A percentile compares a stretch with the other conserved stretches of the same genome.
These are phyloP conservation scores for Colletotrichum aenigma DNA, from an alignment of 2,329 filamentous ascomycete genomes.

Conservation along the genomic window DNA sequence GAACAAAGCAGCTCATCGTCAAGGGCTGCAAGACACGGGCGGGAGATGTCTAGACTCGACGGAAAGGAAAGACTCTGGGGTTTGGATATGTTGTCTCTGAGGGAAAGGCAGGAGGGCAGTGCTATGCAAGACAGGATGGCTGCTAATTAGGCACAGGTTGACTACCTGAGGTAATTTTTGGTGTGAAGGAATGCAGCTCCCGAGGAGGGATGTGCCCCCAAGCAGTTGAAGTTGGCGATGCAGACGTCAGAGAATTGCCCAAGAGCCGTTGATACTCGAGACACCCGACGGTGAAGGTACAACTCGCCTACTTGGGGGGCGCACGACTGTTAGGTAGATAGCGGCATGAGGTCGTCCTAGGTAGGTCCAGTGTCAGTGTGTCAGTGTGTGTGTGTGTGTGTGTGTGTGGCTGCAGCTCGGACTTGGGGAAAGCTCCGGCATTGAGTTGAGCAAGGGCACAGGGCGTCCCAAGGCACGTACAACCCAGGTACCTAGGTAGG, in stretches of 20 bases:
- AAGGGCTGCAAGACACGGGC: background rate
- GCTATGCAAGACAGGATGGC: background rate
- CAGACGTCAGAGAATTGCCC: background rate
- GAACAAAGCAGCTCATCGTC: conserved; percentile 12
- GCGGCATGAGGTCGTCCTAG: background rate
- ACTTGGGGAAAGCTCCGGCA: conserved; percentile 1
- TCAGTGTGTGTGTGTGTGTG: background rate
- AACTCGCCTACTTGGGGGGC: background rate
- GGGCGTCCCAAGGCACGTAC: background rate
- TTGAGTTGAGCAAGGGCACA: background rate
- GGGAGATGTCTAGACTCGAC: background rate
- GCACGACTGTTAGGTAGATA: background rate
- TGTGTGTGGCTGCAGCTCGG: conserved; percentile 1
- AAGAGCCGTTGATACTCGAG: background rate
- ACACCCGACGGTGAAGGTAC: background rate
- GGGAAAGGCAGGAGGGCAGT: background rate
- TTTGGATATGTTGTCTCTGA: background rate
- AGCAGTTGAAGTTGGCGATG: background rate
- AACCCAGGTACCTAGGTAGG: background rate
- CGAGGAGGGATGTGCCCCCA: background rate
- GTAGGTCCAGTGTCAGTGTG: background rate
- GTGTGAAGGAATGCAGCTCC: background rate
- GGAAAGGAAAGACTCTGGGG: background rate
- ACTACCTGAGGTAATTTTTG: background rate
- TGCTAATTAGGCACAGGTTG: background rate